Evolutionary conservation across 2,329 filamentous ascomycete species (phyloP).

Genomic region (Catunica adiposa): DNA sequence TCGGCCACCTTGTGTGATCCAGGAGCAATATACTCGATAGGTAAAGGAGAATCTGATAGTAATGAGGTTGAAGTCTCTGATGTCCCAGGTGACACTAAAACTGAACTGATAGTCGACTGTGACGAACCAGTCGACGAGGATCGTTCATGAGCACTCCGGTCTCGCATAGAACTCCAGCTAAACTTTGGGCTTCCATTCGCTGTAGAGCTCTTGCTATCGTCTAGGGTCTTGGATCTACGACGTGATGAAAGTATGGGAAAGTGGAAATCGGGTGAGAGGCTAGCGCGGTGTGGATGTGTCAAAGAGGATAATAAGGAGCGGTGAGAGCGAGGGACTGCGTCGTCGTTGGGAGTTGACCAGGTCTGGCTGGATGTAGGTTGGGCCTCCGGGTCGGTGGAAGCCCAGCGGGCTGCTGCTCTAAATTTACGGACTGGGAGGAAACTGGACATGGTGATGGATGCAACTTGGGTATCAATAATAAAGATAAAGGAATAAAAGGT

Average conservation of each 20-base stretch:
- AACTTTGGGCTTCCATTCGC: too few relatives aligned
- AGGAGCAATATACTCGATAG: background rate
- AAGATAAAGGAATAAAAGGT: too few relatives aligned
- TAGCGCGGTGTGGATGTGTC: background rate
- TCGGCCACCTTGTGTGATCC: background rate
- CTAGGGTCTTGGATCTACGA: background rate
- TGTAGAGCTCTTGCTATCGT: background rate
- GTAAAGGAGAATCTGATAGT: background rate
- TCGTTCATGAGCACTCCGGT: too few relatives aligned
- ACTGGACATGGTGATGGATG: too few relatives aligned
- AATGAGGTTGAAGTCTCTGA: background rate
- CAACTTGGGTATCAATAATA: too few relatives aligned
- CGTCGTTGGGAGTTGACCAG: background rate
- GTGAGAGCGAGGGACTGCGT: conserved; percentile 8
- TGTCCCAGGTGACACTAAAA: background rate
- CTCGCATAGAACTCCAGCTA: too few relatives aligned
- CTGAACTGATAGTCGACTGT: background rate
- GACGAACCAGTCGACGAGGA: background rate
- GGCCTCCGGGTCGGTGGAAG: background rate
- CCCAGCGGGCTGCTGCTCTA: background rate
- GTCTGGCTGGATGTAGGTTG: background rate
- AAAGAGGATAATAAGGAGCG: background rate
- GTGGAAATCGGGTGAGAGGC: conserved; percentile 10
- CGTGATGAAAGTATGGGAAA: conserved; percentile 5
- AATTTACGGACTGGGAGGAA: too few relatives aligned